Base-by-base conservation (phyloP, 148 eudicot genomes). In the Diospyros lotus region DNA sequence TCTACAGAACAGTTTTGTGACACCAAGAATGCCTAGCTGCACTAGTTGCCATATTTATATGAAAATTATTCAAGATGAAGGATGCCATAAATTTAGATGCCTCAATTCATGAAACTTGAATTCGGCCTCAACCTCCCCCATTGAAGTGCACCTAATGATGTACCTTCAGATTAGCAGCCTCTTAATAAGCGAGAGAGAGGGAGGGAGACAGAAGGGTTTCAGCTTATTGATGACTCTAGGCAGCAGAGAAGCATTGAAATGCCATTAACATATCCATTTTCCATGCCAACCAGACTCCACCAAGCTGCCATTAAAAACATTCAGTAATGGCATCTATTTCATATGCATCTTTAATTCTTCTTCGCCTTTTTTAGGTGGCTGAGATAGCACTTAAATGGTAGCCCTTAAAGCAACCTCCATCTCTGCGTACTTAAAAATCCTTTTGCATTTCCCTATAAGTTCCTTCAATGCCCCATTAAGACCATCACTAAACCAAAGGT, bases 391-490 rank as follows among this genome's bases (percentile, higher is more conserved):
- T 18, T 15, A 73, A 52, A 45, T 61, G 66, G 75, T 18, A 39
- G 56, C 39, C 60, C 63, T 72, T 45, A 73, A 73, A 62, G 65
- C 68, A 61, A 61, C 68, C 58, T 9, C 18, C 45, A 73, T 73
- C 67, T n/a, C 44, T 73, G 39, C 45, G 38, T 9, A 53, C 56
- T 63, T 68, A 60, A 58, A 58, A 28, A 28, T 60, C 12, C 69
- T 39, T 68, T 64, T 76, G 68, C 79, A 69, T 76, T 69, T 76
- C 64, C 74, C 79, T 76, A 76, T 69, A 74, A 69, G 44, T 69
- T 69, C 74, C 74, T 76, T 76, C 60, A 76, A 61, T 76, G 79
- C 74, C 79, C 79, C 28, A 76, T 69, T 60, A 76, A 76, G 41
- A 68, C 53, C 43, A 70, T 60, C 67, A 56, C 17, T 53, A n/a